Base-by-base conservation (phyloP, 805 yeast genomes). In the Ogataea henricii region DNA sequence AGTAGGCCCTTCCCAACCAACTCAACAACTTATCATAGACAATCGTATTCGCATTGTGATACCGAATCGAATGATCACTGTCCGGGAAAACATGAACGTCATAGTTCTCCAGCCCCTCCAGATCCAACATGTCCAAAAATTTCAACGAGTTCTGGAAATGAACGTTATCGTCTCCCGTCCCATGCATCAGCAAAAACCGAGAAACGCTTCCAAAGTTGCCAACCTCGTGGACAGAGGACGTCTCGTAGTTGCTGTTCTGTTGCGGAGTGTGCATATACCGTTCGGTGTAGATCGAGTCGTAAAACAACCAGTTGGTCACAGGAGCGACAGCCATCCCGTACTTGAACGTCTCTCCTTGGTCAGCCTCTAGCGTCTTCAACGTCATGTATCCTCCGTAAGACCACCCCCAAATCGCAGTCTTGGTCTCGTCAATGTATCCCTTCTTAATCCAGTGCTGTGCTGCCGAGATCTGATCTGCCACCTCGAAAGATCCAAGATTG, bases 391-490 rank as follows among this genome's bases (percentile, higher is more conserved):
- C 99, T 40, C 99, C 99, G 64, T 92, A 94, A 18, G 96, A 87
- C 99, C 99, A 94, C 7, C 99, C 99, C 92, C 97, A 94, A 46
- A 92, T 80, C 0, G 96, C 95, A 10, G 89, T 82, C 51, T 80
- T 77, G 3, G 76, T 70, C 20, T 71, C 66, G 62, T 91, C 87
- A 35, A 94, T 85, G 60, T 85, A 92, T 2, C 73, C 49, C 56
- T 77, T 79, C 3, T 67, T 40, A 2, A 80, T 74, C 86, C 94
- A 92, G 1, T 74, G 53, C 54, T 81, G 79, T 2, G 96, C 99
- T 4, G 95, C 96, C 0, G 81, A 70, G 32, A 94, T 86, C 67
- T 92, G 97, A 66, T 94, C 99, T 22, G 71, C 69, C 1, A 94
- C 86, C 66, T 94, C 99, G 62, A 76, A 82, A 54, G 82, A 72